Evolutionary conservation across 352 stramenopile species (phyloP), one percentile per base, ranked within the genome.

Genomic region (Phytophthora syringae): DNA sequence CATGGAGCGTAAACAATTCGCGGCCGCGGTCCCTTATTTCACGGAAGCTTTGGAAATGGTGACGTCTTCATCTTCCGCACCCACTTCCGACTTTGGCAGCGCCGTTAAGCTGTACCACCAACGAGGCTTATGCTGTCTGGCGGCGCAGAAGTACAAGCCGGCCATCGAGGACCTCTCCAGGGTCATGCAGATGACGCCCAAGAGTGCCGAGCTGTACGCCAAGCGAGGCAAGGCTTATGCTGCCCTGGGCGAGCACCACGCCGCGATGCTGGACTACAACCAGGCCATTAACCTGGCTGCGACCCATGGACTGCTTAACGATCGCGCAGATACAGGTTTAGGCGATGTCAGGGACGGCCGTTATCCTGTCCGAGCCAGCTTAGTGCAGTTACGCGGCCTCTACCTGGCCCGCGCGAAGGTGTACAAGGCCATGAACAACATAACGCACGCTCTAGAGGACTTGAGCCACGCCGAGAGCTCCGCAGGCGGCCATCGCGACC

Each of bases 141-240:
- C 64, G 2, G 73, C 81, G 42, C 63, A 84, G 7, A 76, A 80
- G 56, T 94, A 81, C 59, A 72, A 86, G 42, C 60, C 74, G 6
- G 85, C 85, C 0, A 86, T 94, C 25, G 82, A 95, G 34, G 87
- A 95, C 65, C 77, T 92, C 15, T 86, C 82, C 2, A 51, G 63
- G 16, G 77, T 93, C 20, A 93, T 95, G 65, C 60, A 79, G 11
- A 70, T 85, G 60, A 92, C 82, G 13, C 86, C 86, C 6, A 80
- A 77, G 72, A 88, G 84, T 55, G 53, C 80, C 3, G 73, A 92
- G 47, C 70, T 95, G 22, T 87, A 90, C 39, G 74, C 82, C 3
- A 86, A 87, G 52, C 79, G 86, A 20, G 86, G 81, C 10, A 79
- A 81, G 49, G 82, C 84, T 4, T 89, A 80, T 50, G 83, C 82